Evolutionary conservation across 805 yeast species (phyloP), one percentile per base, ranked within the genome.

Genomic region (Candida ortonii): DNA sequence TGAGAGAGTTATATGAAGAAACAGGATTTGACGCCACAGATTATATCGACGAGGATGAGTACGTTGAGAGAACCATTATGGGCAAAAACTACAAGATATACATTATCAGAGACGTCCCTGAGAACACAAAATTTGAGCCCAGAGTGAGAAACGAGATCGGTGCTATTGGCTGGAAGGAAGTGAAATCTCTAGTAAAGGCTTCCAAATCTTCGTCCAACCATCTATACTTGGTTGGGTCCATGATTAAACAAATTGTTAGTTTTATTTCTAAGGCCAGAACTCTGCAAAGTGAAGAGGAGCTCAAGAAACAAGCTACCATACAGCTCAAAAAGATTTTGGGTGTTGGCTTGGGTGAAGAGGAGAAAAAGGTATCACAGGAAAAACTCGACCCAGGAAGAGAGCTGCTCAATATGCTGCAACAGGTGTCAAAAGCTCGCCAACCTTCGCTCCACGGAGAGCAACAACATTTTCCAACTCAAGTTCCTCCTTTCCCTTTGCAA

Each of bases 1-100:
- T 86, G 10, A 74, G 99, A 50, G 99, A 93, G 57, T 88, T 85
- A 15, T 73, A 72, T 43, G 99, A 93, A 62, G 99, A 93, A 60
- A 90, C 89, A 11, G 96, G 97, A 0, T 89, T 81, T 52, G 94
- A 93, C 58, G 80, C 86, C 31, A 61, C 80, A 1, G 78, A 76
- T 12, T 73, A 71, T 44, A 68, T 89, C 26, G 74, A 77, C 43
- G 83, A 80, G 40, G 72, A 79, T 22, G 86, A 83, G 39, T 85
- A 72, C 44, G 71, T 88, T 33, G 97, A 90, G 55, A 72, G 95
- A 54, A 84, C 86, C 4, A 74, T 86, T 16, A 65, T 68, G 32
- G 95, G 93, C 6, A 90, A 93, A 59, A 86, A 86, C 59, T 84
- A 84, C 59, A 80, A 87, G 51, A 84, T 93, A 15, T 93, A 75